Evolutionary conservation across 768 basidiomycete genomes (phyloP).

Genomic region (Pholiota conissans): DNA sequence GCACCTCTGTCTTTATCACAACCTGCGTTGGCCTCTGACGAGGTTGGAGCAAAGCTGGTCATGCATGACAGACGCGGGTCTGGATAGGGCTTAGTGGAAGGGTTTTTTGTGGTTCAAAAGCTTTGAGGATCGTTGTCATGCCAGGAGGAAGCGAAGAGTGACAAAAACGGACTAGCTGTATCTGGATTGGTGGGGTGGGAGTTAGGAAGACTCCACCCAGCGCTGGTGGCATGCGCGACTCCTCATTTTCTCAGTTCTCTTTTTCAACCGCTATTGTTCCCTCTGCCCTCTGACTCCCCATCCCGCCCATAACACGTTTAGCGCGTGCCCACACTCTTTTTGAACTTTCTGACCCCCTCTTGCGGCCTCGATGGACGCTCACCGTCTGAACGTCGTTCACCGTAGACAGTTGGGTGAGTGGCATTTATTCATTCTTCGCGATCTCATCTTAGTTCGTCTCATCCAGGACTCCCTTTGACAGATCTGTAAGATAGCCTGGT

Average conservation of each 20-base stretch:
- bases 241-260: neutral
- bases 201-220: conserved; percentile 8
- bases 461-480: conserved; percentile 3
- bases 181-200: conserved; percentile 19
- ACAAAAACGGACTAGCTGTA: conserved; percentile 13
- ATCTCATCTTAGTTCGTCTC: neutral
- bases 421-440: neutral
- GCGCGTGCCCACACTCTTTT: conserved; percentile 14
- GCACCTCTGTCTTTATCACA: no score
- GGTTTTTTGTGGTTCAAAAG: neutral
- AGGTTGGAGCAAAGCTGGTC: no score
- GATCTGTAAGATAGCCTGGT: neutral
- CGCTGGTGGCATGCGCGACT: conserved; percentile 4
- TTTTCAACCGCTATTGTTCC: conserved; percentile 8
- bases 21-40: no score
- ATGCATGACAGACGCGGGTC: neutral
- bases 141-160: conserved; percentile 13
- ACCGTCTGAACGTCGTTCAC: conserved; percentile 5
- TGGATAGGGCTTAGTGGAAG: neutral
- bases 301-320: conserved; percentile 4
- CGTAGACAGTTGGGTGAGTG: conserved; percentile 15
- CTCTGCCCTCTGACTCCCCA: neutral
- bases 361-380: conserved; percentile 27
- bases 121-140: conserved; percentile 20
- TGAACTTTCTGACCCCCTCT: conserved; percentile 2